These are phyloP conservation scores for Cryptococcus sp. DNA, from an alignment of 1,284 basidiomycete genomes.

Conservation along the genomic window DNA sequence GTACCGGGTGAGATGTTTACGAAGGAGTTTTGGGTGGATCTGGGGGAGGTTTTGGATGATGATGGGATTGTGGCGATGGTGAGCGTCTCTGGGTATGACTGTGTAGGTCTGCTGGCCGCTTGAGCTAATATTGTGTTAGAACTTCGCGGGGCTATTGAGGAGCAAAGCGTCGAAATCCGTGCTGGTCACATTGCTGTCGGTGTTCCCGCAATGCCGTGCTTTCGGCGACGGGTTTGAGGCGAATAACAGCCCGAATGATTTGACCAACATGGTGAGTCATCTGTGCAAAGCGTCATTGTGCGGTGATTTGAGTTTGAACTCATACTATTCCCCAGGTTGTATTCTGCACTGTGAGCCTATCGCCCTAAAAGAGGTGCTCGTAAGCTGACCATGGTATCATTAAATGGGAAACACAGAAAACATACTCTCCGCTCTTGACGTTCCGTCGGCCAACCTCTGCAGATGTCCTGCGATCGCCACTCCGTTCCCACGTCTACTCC, in stretches of 20 bases:
- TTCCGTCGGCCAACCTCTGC: constrained; percentile 58
- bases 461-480: constrained; percentile 36
- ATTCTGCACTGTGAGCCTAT: constrained; percentile 61
- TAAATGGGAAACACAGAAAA: too few relatives aligned
- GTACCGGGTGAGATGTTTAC: constrained; percentile 80
- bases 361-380: not conserved
- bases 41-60: constrained; percentile 62
- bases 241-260: constrained; percentile 55
- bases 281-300: not conserved
- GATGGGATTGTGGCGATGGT: constrained; percentile 78
- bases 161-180: constrained; percentile 66
- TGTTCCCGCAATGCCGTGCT: constrained; percentile 71
- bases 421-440: constrained; percentile 57
- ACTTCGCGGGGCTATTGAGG: constrained; percentile 65
- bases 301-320: not conserved
- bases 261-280: constrained; percentile 67
- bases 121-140: constrained; percentile 51
- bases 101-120: not conserved
- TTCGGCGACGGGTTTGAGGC: constrained; percentile 65
- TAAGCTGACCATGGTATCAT: not conserved
- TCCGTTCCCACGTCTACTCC: constrained; percentile 33
- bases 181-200: constrained; percentile 61
- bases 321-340: constrained; percentile 58
- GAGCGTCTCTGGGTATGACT: constrained; percentile 39
- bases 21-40: constrained; percentile 69